Base-by-base conservation (phyloP, 768 basidiomycete species). In the Galerina marginata region DNA sequence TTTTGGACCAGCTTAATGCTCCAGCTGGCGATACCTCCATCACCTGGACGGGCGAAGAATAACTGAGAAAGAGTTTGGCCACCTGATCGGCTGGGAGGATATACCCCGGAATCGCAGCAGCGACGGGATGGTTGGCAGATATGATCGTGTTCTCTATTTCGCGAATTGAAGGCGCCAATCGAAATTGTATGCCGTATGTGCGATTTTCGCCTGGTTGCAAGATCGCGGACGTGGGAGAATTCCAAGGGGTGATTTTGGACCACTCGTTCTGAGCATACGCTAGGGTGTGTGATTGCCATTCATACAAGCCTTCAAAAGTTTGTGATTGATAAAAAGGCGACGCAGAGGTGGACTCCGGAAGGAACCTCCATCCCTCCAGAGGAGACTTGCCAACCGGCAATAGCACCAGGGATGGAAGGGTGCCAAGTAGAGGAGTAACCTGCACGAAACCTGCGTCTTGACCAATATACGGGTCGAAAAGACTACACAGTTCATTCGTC, bases 301-400 rank as follows among this genome's bases (percentile, higher is more conserved):
- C 85, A 70, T 84, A 84, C 12, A 85, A 66, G 0, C 78, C 85
- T 64, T 86, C 85, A 64, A 86, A 86, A 0, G 85, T 86, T 65
- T 86, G 85, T 1, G 83, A 84, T 63, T 85, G 84, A 63, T 86
- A 86, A 58, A 72, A 81, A 1, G 82, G 81, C 1, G 78, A 62
- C 1, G 70, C 74, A 3, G 76, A 71, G 0, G 83, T 84, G 20
- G 77, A 75, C 66, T 85, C 84, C 2, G 80, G 77, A 53, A 86
- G 78, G 68, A 85, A 85, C 36, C 84, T 74, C 84, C 84, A 86
- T 25, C 84, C 85, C 69, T 86, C 85, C 16, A 86, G 70, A n/a
- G 85, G 84, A 7, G 79, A 79, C 45, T 74, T 70, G 0, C 74
- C 77, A 20, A 77, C 79, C 0, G 83, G 83, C 6, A 78, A 65